Evolutionary conservation across 306 rosid genomes (phyloP), one percentile per base, ranked within the genome.

Genomic region (Trifolium dubium): DNA sequence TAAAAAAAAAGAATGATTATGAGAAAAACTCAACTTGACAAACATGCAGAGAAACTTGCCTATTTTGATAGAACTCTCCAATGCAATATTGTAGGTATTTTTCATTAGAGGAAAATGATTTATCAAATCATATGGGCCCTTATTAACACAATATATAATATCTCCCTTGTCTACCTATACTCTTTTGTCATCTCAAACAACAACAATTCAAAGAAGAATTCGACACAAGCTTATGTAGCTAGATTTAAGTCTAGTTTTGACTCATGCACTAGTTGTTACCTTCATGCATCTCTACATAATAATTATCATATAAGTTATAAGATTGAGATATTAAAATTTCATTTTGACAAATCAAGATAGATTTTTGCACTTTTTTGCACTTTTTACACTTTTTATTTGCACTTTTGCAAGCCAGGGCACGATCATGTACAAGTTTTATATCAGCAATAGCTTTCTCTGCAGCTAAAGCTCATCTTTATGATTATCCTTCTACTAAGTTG

Each of bases 51-150:
- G 29, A 34, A 49, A 49, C 43, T n/a, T 77, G 3, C 35, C 8
- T 49, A 61, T 34, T 34, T 1, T 69, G 81, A 77, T 69, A n/a
- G 70, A 69, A 77, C 70, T 35, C 50, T 63, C 61, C 66, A 39
- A 50, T 60, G 65, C 71, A 49, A 77, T 29, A 1, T 61, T 28
- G 17, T 61, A 34, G 15, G 32, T 59, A 34, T 15, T 39, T 62
- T 78, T 3, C 2, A 54, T 41, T 65, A 66, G 40, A 66, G 51
- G 68, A 39, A 61, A 79, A 35, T 11, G 58, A 59, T 47, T 19
- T 11, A 49, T 66, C 70, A 58, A 66, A 79, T 72, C 59, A 61
- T 11, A 67, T 19, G 73, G 77, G 77, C 58, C 73, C 72, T 74
- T 51, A 59, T 6, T 59, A 59, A 34, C 11, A 47, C 10, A 10